Evolutionary conservation across 495 filamentous ascomycete species (phyloP), one percentile per base, ranked within the genome.

Genomic region (Annulohypoxylon stygium): DNA sequence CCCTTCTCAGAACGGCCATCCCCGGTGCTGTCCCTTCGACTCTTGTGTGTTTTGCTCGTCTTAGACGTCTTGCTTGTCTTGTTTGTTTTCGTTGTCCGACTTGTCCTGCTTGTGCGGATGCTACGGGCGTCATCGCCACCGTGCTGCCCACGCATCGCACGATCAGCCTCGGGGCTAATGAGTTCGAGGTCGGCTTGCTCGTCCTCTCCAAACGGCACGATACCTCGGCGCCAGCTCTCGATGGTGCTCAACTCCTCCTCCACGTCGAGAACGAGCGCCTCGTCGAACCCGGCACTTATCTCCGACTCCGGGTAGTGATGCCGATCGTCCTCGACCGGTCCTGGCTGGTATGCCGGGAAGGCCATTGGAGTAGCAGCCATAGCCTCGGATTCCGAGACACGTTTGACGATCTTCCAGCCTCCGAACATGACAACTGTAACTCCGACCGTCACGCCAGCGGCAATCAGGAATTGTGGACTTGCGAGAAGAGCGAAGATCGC

Each of bases 351-450:
- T 33, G 77, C 72, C 37, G 69, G 36, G 23, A 78, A 75, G 11
- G 75, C 75, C 77, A 78, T 77, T 9, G 77, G 75, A 55, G 91
- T 83, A 77, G 88, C 82, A 30, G 84, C 84, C 63, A 86, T 84
- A 34, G 85, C 84, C 67, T 83, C 83, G 6, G 80, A 79, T 2
- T 83, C 78, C 73, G 81, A 62, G 71, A 98, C 91, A 75, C 90
- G 90, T 84, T 97, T 97, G 82, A 99, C 90, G 76, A 99, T 97
- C 84, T 96, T 97, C 87, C 93, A 97, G 12, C 96, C 96, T 45
- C 96, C 96, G 61, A 99, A 90, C 82, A 96, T 94, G 73, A 99
- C 91, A 4, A 99, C 89, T 0, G 94, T 98, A 12, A 95, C 91
- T 12, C 94, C 95, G 0, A 97, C 88, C 0, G 92, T 94, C 25